A percentile compares a stretch with the other conserved stretches of the same genome.
These are phyloP conservation scores for Tolypocladium capitatum DNA, from an alignment of 2,329 filamentous ascomycete species.

Conservation along the genomic window DNA sequence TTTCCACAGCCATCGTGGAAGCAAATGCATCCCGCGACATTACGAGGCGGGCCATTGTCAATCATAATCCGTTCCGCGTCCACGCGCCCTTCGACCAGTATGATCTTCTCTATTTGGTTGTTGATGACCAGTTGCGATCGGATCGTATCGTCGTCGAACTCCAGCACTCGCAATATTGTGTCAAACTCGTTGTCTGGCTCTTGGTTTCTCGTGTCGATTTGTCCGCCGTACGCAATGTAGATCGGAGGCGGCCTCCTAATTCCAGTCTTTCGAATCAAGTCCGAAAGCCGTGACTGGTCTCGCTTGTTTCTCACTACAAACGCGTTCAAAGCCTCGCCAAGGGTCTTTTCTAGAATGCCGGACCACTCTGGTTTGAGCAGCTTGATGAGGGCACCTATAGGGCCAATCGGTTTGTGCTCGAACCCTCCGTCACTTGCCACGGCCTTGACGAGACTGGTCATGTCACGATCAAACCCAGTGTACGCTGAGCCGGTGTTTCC, in stretches of 20 bases:
- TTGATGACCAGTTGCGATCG: constrained; percentile 75
- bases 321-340: constrained; percentile 56
- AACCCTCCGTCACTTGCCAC: constrained; percentile 62
- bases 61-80: constrained; percentile 61
- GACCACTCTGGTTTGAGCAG: constrained; percentile 74
- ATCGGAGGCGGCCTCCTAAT: constrained; percentile 35
- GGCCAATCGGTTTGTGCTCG: constrained; percentile 61
- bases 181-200: constrained; percentile 63
- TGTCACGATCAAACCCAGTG: constrained; percentile 49
- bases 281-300: constrained; percentile 58
- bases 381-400: constrained; percentile 65
- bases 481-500: constrained; percentile 42
- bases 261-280: constrained; percentile 46
- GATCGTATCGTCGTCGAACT: constrained; percentile 69
- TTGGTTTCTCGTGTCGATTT: constrained; percentile 26
- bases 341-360: constrained; percentile 61
- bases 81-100: constrained; percentile 56
- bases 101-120: constrained; percentile 68
- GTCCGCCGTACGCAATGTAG: constrained; percentile 23
- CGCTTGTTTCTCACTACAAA: constrained; percentile 71
- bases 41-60: constrained; percentile 42
- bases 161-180: constrained; percentile 68
- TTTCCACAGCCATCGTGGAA: constrained; percentile 44
- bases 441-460: constrained; percentile 50
- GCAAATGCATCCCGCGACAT: constrained; percentile 62